Evolutionary conservation across 202 grass and related monocot species (phyloP), one percentile per base, ranked within the genome.

Genomic region (Panicum virgatum): DNA sequence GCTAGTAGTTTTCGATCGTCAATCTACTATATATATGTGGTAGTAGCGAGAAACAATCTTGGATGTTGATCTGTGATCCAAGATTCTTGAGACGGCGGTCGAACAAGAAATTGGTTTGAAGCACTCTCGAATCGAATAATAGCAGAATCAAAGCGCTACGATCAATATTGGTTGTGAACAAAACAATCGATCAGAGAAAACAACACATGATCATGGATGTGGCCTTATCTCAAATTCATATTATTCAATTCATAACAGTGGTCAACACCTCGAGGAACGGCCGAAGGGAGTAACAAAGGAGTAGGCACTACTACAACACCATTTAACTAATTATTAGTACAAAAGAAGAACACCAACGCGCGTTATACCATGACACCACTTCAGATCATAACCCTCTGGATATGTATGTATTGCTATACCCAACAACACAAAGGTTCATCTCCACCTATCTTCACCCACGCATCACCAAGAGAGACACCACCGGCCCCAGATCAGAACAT

Each of bases 221-320:
- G 0, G 1, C n/a, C n/a, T n/a, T n/a, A 43, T 30, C 25, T 13
- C 5, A 81, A 69, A 12, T 22, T 75, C 66, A 45, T 82, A 45
- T 77, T 71, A 87, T 72, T 29, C 2, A 71, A 87, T 72, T 29
- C 2, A 71, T 77, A 36, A 52, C 16, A 62, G 20, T 36, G 9
- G 44, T 77, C 23, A 11, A 75, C 62, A 66, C 19, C 22, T 37
- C n/a, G 59, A 19, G 60, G 10, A 47, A 58, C 12, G 1, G n/a
- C n/a, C n/a, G n/a, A n/a, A n/a, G n/a, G n/a, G 11, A 48, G 3
- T 57, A 74, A n/a, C 51, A 61, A 69, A 50, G 11, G 7, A 12
- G 29, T 12, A 70, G 11, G 30, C 2, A 6, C 29, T 1, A 30
- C 27, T 18, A 34, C 29, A 78, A 8, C 56, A 30, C 27, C 19